Base-by-base conservation (phyloP, 31 red algal species). In the Odonthalia washingtoniensis region DNA sequence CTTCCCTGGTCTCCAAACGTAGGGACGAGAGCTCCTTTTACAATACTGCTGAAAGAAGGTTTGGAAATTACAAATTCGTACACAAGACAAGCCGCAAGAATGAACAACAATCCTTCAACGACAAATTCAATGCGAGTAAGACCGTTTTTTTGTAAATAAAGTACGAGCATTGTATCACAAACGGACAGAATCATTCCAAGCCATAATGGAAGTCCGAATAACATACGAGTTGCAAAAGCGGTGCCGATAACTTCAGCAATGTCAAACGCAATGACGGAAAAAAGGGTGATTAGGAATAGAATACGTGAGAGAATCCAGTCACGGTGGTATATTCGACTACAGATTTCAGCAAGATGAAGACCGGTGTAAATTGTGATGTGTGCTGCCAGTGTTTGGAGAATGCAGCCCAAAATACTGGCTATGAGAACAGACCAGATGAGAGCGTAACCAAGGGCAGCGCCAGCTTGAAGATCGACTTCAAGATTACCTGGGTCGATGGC, bases 401-500 rank as follows among this genome's bases (percentile, higher is more conserved):
- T 72, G 36, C 84, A 91, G 2, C 90, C 95, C 21, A 96, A 80
- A 14, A 88, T 74, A 81, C 81, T 95, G 43, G 97, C 83, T 38
- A 89, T 65, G 1, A 96, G 75, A 70, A 99, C 68, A 26, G 91
- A 91, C 97, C 97, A 99, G 3, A 99, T 86, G 6, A 96, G 82
- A 5, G 66, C 38, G 72, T 99, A 99, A 26, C 89, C 77, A 42
- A 91, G 83, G 9, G 75, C 84, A 46, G 84, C 49, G 18, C 97
- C 97, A 28, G 84, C 94, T 57, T 94, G 92, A 27, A 99, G 68
- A 74, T 99, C 97, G 6, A 88, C 80, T 38, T 94, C 94, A 76
- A 94, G 84, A 69, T 99, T 99, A 12, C 97, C 97, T 37, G 97
- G 97, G 70, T 99, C 97, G 17, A 99, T 91, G 46, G 89, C 95